These are phyloP conservation scores for Mediolabrus comicus DNA, from an alignment of 108 stramenopile genomes.

Conservation along the genomic window DNA sequence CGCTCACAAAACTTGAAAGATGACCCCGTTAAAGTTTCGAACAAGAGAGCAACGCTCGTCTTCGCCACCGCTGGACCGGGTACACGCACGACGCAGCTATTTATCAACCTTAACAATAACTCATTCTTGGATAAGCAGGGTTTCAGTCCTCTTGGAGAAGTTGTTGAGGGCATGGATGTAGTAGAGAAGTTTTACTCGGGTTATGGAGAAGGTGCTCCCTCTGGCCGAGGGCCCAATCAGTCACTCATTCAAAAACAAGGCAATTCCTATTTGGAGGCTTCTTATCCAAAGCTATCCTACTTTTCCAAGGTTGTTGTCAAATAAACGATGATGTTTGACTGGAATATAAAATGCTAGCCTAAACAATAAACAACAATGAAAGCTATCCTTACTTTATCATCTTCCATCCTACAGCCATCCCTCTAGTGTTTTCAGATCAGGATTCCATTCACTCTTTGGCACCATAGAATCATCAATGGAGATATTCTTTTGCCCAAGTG, in stretches of 20 bases:
- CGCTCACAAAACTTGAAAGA: slow-evolving; percentile 59
- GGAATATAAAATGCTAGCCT: too few species aligned
- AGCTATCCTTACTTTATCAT: too few species aligned
- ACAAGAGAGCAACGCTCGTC: slow-evolving; percentile 81
- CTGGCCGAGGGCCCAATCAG: slow-evolving; percentile 81
- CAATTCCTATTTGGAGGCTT: slow-evolving; percentile 64
- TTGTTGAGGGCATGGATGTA: slow-evolving; percentile 91
- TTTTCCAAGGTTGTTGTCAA: slow-evolving; percentile 62
- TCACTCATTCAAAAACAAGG: slow-evolving; percentile 79
- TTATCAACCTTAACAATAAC: slow-evolving; percentile 80
- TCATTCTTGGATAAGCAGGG: slow-evolving; percentile 90
- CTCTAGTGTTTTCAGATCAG: not conserved
- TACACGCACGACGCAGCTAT: slow-evolving; percentile 90
- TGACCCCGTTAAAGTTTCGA: slow-evolving; percentile 84
- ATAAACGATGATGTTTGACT: not conserved
- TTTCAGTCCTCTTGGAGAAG: slow-evolving; percentile 88
- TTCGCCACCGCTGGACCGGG: slow-evolving; percentile 92
- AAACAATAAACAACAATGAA: too few species aligned
- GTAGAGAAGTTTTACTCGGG: slow-evolving; percentile 83
- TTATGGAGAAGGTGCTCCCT: slow-evolving; percentile 89
- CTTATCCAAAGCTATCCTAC: slow-evolving; percentile 79
- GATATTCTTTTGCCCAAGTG: not conserved
- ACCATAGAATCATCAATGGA: not conserved
- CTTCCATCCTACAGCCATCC: not conserved
- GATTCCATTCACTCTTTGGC: not conserved